A percentile compares a stretch with the other conserved stretches of the same genome.
phyloP scores from a whole-genome alignment of 1,284 basidiomycete genomes.

The Trametes polyzona region DNA sequence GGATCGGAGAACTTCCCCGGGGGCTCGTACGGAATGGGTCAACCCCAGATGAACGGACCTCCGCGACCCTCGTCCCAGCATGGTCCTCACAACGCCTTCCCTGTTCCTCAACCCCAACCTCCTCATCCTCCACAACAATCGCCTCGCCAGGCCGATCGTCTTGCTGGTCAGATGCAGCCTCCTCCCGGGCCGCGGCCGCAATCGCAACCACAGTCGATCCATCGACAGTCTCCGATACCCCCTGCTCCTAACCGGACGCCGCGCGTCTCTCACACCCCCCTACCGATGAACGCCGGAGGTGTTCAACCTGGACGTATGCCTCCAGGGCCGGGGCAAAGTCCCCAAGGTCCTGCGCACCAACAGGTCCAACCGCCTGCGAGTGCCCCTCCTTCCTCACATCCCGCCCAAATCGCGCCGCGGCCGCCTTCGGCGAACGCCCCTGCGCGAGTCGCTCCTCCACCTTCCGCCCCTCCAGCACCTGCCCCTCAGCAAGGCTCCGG shows the following conservation, averaged over 20 bases:
- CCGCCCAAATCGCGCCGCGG: constrained; percentile 25
- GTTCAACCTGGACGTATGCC: constrained; percentile 22
- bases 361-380: constrained; percentile 28
- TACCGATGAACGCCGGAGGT: constrained; percentile 25
- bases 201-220: constrained; percentile 30
- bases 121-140: constrained; percentile 43
- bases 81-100: constrained; percentile 33
- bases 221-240: constrained; percentile 30
- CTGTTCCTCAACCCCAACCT: constrained; percentile 35
- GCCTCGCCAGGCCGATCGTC: constrained; percentile 38
- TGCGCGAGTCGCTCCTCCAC: constrained; percentile 1
- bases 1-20: constrained; percentile 35
- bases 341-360: constrained; percentile 31
- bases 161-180: constrained; percentile 22
- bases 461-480: background rate
- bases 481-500: constrained; percentile 7
- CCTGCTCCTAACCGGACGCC: constrained; percentile 25
- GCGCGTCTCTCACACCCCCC: constrained; percentile 29
- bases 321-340: constrained; percentile 19
- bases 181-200: too few relatives aligned
- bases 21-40: constrained; percentile 41
- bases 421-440: constrained; percentile 34
- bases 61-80: constrained; percentile 53
- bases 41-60: constrained; percentile 36
- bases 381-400: constrained; percentile 25